phyloP scores from a whole-genome alignment of 768 basidiomycete species.

The Russula lepida region DNA sequence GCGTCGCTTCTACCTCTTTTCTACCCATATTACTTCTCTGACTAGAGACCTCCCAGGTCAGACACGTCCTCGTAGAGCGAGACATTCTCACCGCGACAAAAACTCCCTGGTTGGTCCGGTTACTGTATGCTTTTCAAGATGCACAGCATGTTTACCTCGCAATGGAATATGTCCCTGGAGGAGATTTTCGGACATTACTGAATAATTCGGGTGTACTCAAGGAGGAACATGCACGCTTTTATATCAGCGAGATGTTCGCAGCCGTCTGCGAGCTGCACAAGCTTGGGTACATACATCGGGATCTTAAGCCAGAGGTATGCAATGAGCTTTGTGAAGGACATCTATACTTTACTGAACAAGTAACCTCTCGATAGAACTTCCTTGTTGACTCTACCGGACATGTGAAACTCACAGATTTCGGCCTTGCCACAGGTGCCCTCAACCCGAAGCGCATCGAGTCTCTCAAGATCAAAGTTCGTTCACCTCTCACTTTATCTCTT shows the following conservation, averaged over 20 bases:
- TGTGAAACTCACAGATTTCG: conserved; percentile 97
- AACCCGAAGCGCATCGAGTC: conserved; percentile 94
- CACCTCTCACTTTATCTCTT: not conserved
- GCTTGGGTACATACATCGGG: conserved; percentile 96
- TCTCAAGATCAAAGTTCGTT: conserved; percentile 75
- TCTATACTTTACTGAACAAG: not conserved
- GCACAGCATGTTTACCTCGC: conserved; percentile 85
- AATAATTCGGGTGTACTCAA: conserved; percentile 98
- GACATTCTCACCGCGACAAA: conserved; percentile 97
- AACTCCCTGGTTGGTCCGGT: conserved; percentile 91
- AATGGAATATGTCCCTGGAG: conserved; percentile 99
- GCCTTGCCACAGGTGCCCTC: conserved; percentile 90
- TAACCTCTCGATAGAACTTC: conserved; percentile 64
- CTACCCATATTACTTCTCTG: not conserved
- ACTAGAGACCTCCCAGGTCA: conserved; percentile 47
- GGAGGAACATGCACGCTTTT: conserved; percentile 94
- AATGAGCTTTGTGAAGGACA: not conserved
- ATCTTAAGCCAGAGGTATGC: conserved; percentile 91
- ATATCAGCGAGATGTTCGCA: conserved; percentile 97
- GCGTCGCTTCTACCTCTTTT: conserved; percentile 9
- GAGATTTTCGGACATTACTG: conserved; percentile 93
- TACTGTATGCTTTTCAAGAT: conserved; percentile 97
- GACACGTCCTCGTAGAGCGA: conserved; percentile 96
- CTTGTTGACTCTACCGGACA: conserved; percentile 92
- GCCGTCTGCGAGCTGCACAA: conserved; percentile 92